Percentiles rank a stretch among this genome's conserved stretches.
These are phyloP conservation scores for Chalciporus sphaerocephalus DNA, from an alignment of 768 basidiomycete genomes.

Conservation along the genomic window DNA sequence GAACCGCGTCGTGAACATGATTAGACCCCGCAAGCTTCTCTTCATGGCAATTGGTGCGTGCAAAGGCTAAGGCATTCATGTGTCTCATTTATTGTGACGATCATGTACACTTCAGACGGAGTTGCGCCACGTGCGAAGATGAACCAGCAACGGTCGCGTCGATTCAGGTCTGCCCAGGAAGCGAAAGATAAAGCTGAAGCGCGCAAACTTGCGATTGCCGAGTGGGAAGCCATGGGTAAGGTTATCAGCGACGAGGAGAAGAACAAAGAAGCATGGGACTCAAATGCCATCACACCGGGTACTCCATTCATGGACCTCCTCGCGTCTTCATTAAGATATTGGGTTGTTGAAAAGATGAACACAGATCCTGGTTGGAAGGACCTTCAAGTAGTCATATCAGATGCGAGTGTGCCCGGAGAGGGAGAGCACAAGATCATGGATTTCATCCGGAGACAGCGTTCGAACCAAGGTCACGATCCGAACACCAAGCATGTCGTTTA, in stretches of 20 bases:
- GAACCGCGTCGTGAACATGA: conserved; percentile 94
- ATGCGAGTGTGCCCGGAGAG: conserved; percentile 95
- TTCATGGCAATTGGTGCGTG: conserved; percentile 96
- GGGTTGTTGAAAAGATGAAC: conserved; percentile 95
- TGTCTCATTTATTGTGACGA: conserved; percentile 1
- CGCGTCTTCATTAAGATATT: conserved; percentile 84
- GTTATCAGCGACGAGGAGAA: conserved; percentile 74
- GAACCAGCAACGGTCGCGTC: conserved; percentile 98
- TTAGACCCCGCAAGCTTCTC: conserved; percentile 88
- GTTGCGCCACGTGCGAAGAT: conserved; percentile 98
- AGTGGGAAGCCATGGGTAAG: conserved; percentile 98
- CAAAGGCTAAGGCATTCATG: not conserved
- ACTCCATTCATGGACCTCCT: conserved; percentile 98
- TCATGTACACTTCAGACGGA: conserved; percentile 57
- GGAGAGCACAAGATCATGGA: conserved; percentile 99
- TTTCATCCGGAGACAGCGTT: conserved; percentile 86
- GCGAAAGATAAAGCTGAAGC: conserved; percentile 92
- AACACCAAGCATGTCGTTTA: conserved; percentile 98
- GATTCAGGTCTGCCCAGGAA: conserved; percentile 93
- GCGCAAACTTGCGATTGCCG: conserved; percentile 69
- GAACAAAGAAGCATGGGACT: conserved; percentile 88
- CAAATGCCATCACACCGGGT: conserved; percentile 97
- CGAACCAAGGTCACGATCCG: conserved; percentile 84
- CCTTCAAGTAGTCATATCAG: conserved; percentile 93
- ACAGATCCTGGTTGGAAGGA: conserved; percentile 94